These are phyloP conservation scores for Actinomucor elegans DNA, from an alignment of 371 early-diverging fungal genomes.

Conservation along the genomic window DNA sequence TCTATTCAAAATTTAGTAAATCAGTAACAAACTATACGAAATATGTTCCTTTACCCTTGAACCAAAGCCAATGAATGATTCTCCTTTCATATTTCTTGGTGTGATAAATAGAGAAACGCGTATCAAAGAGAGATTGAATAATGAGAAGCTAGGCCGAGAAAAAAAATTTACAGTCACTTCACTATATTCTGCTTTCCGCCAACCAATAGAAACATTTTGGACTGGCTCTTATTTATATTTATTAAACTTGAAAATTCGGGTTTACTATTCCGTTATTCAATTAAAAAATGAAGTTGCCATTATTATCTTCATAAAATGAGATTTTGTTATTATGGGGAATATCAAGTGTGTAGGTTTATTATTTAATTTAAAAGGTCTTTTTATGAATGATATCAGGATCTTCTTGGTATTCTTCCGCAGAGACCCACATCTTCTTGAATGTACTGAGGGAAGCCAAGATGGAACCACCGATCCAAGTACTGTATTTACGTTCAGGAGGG, in stretches of 20 bases:
- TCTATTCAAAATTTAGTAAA: background rate
- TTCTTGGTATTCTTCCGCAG: conserved; percentile 84
- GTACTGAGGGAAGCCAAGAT: conserved; percentile 85
- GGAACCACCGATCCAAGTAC: conserved; percentile 97
- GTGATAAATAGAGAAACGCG: no score
- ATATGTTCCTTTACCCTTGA: conserved; percentile 15
- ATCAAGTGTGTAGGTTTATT: background rate
- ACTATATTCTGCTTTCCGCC: no score
- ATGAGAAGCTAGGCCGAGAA: no score
- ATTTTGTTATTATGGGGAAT: no score
- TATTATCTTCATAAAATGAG: no score
- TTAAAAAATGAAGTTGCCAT: no score
- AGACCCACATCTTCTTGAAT: conserved; percentile 82
- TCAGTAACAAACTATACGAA: background rate
- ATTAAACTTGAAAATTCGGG: no score
- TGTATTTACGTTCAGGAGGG: conserved; percentile 96
- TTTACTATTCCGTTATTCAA: no score
- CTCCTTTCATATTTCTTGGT: conserved; percentile 7
- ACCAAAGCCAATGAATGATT: conserved; percentile 6
- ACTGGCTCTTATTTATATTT: no score
- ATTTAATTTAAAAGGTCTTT: conserved; percentile 62
- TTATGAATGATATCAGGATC: conserved; percentile 83
- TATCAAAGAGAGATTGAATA: no score
- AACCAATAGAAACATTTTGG: no score
- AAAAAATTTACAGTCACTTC: no score